phyloP scores from a whole-genome alignment of 805 yeast species.

The Metschnikowia shivogae region DNA sequence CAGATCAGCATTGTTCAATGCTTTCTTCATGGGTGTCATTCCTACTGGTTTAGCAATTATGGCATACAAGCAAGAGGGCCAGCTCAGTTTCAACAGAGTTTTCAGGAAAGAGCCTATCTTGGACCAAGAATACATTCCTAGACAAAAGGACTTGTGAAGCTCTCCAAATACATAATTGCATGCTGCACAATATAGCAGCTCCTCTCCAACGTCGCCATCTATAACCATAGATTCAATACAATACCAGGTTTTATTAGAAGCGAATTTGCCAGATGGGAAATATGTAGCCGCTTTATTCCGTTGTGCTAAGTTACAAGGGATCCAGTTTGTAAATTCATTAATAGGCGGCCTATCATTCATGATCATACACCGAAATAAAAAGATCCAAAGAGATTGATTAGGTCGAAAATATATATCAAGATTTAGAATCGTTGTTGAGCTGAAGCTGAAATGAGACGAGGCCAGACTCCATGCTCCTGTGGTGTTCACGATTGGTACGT shows the following conservation, averaged over 20 bases:
- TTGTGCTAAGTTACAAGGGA: too few species aligned
- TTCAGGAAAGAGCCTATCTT: slow-evolving; percentile 36
- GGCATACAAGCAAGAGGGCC: slow-evolving; percentile 40
- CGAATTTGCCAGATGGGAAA: too few species aligned
- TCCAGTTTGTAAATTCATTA: too few species aligned
- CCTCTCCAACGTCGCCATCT: not conserved
- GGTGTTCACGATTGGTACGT: slow-evolving; percentile 11
- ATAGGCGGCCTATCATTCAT: too few species aligned
- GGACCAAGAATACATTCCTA: slow-evolving; percentile 38
- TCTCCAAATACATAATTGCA: not conserved
- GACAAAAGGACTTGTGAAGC: slow-evolving; percentile 39
- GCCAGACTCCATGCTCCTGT: slow-evolving; percentile 28
- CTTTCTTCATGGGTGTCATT: slow-evolving; percentile 34
- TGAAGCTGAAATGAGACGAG: slow-evolving; percentile 25
- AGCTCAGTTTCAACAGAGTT: slow-evolving; percentile 26
- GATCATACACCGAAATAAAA: not conserved
- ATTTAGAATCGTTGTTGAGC: slow-evolving; percentile 6
- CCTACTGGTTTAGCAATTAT: slow-evolving; percentile 35
- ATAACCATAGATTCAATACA: not conserved
- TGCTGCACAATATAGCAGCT: not conserved
- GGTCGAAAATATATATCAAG: not conserved
- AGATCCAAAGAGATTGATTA: not conserved
- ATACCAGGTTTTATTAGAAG: not conserved
- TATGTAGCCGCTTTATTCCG: not conserved
- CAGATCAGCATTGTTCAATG: slow-evolving; percentile 32